A percentile compares a stretch with the other conserved stretches of the same genome.
Evolutionary conservation across 78 protist genomes (phyloP).

Genomic region (slime mould (Dictyostelium discoideum)): DNA sequence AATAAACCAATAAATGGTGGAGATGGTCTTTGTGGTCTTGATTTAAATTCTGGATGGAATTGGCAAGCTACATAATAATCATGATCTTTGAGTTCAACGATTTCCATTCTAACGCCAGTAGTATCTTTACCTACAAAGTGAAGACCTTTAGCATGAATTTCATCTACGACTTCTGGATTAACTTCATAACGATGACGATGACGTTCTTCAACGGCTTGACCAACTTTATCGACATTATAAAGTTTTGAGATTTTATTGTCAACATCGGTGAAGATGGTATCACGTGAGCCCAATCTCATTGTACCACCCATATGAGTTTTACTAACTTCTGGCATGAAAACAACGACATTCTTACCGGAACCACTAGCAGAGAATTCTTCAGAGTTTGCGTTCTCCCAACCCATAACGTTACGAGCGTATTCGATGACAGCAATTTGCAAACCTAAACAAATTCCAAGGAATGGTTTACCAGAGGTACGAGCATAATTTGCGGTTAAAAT

Average conservation of each 20-base stretch:
- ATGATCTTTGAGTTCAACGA: slow-evolving; percentile 86
- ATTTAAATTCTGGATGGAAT: slow-evolving; percentile 98
- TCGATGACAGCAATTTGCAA: slow-evolving; percentile 97
- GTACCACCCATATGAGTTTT: slow-evolving; percentile 97
- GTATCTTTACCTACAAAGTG: slow-evolving; percentile 71
- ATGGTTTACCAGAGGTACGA: slow-evolving; percentile 93
- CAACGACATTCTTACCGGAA: slow-evolving; percentile 76
- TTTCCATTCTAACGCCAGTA: slow-evolving; percentile 81
- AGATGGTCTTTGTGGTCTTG: slow-evolving; percentile 93
- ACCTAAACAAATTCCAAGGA: slow-evolving; percentile 97
- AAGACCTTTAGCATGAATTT: slow-evolving; percentile 75
- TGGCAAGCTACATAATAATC: slow-evolving; percentile 93
- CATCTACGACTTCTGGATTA: slow-evolving; percentile 89
- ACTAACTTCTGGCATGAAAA: slow-evolving; percentile 96
- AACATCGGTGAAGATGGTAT: slow-evolving; percentile 49
- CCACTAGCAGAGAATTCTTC: slow-evolving; percentile 73
- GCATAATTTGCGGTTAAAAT: slow-evolving; percentile 92
- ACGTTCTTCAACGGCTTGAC: slow-evolving; percentile 92
- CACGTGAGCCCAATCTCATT: slow-evolving; percentile 97
- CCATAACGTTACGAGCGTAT: slow-evolving; percentile 85
- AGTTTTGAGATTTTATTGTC: slow-evolving; percentile 67
- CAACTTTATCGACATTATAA: slow-evolving; percentile 73
- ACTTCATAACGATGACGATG: slow-evolving; percentile 98
- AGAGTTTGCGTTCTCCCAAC: slow-evolving; percentile 86
- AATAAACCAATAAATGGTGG: slow-evolving; percentile 95